Base-by-base conservation (phyloP, 768 basidiomycete species). In the Rubroboletus satanas region DNA sequence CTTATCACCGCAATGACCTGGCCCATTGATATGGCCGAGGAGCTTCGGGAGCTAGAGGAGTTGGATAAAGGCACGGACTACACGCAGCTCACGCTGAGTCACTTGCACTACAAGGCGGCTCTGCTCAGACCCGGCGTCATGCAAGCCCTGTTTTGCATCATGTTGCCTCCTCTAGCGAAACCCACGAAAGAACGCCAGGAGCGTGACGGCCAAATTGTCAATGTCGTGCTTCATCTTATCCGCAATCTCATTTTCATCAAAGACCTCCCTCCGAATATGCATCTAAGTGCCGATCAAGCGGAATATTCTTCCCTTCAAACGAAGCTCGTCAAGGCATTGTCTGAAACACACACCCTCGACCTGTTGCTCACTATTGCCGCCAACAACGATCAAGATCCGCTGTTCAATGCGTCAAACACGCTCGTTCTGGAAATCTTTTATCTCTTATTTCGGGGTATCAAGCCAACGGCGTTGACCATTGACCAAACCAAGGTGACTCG, bases 1-100 rank as follows among this genome's bases (percentile, higher is more conserved):
- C 76, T 99, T 23, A 86, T 98, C 68, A 90, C 93, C 0, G 94
- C 95, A 0, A 91, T 99, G 90, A 98, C 96, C 1, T 99, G 97
- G 97, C 97, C 97, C 0, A 96, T 99, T 51, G 92, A 98, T 71
- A 77, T 98, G 58, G 90, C 93, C 0, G 90, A 92, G 64, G 97
- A 98, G 71, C 77, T 99, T 59, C 90, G 88, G 63, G 97, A 98
- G 66, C 83, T 98, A 51, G 80, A 83, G 62, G 90, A 87, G 37
- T 61, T 83, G 18, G 90, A 90, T 70, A 83, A 81, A 56, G 83
- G 86, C 17, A 83, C 91, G 15, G 97, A 99, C 69, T 98, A 94
- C 71, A 93, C 93, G 0, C 85, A 87, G 56, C 79, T 98, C 7
- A 69, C 87, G 43, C 71, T 81, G 63, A 88, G 88, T 60, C 96